Evolutionary conservation across 495 filamentous ascomycete genomes (phyloP).

Genomic region (Xylaria castorea): DNA sequence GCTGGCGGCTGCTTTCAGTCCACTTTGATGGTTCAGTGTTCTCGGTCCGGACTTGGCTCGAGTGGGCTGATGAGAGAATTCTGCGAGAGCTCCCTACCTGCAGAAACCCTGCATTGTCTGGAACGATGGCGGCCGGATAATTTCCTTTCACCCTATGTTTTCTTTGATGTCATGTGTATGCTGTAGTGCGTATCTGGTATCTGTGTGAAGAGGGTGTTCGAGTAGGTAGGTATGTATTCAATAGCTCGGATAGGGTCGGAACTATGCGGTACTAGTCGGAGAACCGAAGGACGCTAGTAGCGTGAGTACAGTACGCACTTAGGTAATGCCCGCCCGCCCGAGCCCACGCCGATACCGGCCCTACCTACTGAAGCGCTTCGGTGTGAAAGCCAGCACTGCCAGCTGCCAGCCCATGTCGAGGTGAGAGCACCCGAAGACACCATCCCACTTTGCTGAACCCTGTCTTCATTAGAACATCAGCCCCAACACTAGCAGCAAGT

Average conservation of each 20-base stretch:
- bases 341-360: conserved; percentile 5
- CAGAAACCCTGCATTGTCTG: background rate
- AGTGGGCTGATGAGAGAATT: conserved; percentile 25
- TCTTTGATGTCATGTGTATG: background rate
- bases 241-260: conserved; percentile 14
- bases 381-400: background rate
- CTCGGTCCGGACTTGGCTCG: conserved; percentile 1
- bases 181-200: background rate
- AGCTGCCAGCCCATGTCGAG: background rate
- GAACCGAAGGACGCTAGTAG: background rate
- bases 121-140: background rate
- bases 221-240: background rate
- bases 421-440: background rate
- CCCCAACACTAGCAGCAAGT: too few relatives aligned
- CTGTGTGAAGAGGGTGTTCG: background rate
- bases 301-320: too few relatives aligned
- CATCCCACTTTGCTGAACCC: background rate
- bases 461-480: background rate
- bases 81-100: background rate
- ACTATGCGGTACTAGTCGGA: background rate
- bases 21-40: conserved; percentile 5
- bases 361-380: background rate
- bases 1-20: background rate
- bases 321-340: background rate
- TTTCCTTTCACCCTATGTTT: background rate